These are phyloP conservation scores for Neofusicoccum parvum DNA, from an alignment of 2,329 filamentous ascomycete genomes.

Conservation along the genomic window DNA sequence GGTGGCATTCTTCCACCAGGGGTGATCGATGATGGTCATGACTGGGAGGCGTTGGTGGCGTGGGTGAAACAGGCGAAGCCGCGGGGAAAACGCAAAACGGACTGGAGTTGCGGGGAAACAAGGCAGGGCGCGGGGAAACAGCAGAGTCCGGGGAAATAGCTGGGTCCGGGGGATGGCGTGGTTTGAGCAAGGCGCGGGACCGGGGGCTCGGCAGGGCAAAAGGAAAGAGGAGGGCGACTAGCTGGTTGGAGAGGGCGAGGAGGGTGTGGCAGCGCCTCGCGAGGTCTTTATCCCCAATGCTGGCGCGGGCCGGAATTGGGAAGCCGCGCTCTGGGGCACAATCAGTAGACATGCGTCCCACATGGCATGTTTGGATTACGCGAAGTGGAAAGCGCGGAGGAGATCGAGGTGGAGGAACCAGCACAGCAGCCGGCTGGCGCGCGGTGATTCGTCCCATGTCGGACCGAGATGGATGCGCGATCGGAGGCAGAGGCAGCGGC, in stretches of 20 bases:
- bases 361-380: neutral
- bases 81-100: neutral
- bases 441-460: neutral
- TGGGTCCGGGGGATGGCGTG: neutral
- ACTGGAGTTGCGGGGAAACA: neutral
- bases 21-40: conserved; percentile 10
- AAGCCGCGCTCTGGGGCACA: neutral
- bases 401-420: neutral
- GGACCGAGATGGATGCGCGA: neutral
- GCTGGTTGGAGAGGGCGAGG: neutral
- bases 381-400: neutral
- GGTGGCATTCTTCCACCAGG: conserved; percentile 61
- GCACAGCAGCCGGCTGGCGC: neutral
- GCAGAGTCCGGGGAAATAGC: neutral
- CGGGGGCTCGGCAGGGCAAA: neutral
- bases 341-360: neutral
- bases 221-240: neutral
- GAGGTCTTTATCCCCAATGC: neutral
- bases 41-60: neutral
- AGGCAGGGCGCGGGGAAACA: neutral
- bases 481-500: neutral
- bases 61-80: neutral
- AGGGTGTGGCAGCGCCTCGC: neutral
- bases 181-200: neutral
- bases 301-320: neutral